Conservation (phyloP, 768 basidiomycete genomes). For the Kwoniella sp. region DNA sequence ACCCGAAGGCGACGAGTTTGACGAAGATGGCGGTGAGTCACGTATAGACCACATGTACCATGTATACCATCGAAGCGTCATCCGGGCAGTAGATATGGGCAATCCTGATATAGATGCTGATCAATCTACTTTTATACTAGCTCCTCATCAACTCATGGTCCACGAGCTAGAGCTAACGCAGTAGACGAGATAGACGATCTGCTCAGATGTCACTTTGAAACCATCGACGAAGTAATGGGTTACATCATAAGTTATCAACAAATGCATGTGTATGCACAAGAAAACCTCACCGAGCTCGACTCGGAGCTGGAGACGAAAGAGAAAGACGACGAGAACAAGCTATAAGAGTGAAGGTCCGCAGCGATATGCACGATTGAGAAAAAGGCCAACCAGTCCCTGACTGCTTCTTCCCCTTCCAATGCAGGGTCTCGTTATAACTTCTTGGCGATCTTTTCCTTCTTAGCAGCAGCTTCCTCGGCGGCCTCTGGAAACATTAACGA, state of each 20-base stretch:
- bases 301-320: not conserved
- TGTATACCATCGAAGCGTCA: too few relatives aligned
- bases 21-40: slow-evolving; percentile 53
- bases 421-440: slow-evolving; percentile 5
- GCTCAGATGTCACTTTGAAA: too few relatives aligned
- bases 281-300: not conserved
- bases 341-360: not conserved
- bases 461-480: slow-evolving; percentile 45
- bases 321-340: too few relatives aligned
- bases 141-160: slow-evolving; percentile 43
- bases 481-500: slow-evolving; percentile 30
- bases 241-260: too few relatives aligned
- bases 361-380: not conserved
- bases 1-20: slow-evolving; percentile 42
- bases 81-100: not conserved
- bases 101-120: slow-evolving; percentile 3
- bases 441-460: slow-evolving; percentile 42
- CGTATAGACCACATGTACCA: too few relatives aligned
- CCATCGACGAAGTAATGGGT: too few relatives aligned
- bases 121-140: slow-evolving; percentile 9
- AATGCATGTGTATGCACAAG: slow-evolving; percentile 3
- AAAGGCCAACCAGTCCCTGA: too few relatives aligned
- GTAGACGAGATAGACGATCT: not conserved
- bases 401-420: too few relatives aligned
- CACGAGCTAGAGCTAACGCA: slow-evolving; percentile 20